Base-by-base conservation (phyloP, 2,329 filamentous ascomycete genomes). In the Clarireedia paspali region DNA sequence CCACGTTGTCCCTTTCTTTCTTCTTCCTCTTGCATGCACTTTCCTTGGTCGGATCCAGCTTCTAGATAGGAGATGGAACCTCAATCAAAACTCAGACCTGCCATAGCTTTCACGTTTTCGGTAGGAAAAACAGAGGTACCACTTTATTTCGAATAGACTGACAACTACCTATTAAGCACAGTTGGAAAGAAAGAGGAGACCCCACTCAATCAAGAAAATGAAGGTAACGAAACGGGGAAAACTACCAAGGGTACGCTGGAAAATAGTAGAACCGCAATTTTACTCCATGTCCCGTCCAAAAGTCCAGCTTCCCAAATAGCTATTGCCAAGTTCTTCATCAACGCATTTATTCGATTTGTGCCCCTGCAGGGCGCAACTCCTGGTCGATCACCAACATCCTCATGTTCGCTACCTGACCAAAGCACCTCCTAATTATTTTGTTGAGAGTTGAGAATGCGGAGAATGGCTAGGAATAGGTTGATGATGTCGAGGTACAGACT, bases 401-500 rank as follows among this genome's bases (percentile, higher is more conserved):
- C 14, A 12, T 34, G 39, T 44, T 27, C 42, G 47, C 15, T 42
- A 34, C 47, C 45, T 46, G 26, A 47, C 36, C 24, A 58, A 30
- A 34, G 42, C 47, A 54, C 45, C 24, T 47, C 20, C 68, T 84
- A 97, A 80, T 96, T 95, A 74, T 95, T 92, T 70, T 84, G 87
- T 79, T 96, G 89, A 76, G 87, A 95, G 79, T 99, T 99, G 68
- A 99, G 78, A 66, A 99, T 97, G 68, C 58, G 82, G 68, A 99
- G 78, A 68, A 99, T 99, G 53, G 90, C 87, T 63, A 99, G 78
- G 83, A 99, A 99, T 63, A 99, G 74, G 80, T 99, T 99, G 77
- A 97, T 89, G 62, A 97, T 85, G 71, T 97, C 92, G 50, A 99
- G 81, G 71, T 99, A 99, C 49, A 99, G 80, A 69, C 89, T 94